These are phyloP conservation scores for Epichloe gansuensis DNA, from an alignment of 2,329 filamentous ascomycete species.

Conservation along the genomic window DNA sequence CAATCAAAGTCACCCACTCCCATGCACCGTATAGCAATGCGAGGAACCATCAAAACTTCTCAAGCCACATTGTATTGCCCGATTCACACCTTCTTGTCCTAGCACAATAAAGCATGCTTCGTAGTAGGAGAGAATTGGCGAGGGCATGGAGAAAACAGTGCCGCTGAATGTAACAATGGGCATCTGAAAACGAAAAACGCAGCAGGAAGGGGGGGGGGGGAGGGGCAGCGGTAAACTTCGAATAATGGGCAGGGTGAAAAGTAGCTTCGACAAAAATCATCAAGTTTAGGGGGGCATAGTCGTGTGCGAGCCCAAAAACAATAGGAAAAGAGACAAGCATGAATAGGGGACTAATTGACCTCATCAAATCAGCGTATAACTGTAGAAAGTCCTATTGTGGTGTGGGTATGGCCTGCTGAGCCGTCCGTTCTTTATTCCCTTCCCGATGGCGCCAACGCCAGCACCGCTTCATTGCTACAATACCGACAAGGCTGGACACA, in stretches of 20 bases:
- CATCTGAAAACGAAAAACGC: not conserved
- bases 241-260: no score
- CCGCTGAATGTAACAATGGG: not conserved
- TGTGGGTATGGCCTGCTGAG: conserved; percentile 1
- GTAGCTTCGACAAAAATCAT: not conserved
- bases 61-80: not conserved
- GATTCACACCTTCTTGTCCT: not conserved
- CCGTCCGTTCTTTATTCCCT: not conserved
- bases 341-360: not conserved
- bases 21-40: conserved; percentile 4
- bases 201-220: not conserved
- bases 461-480: not conserved
- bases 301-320: not conserved
- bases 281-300: not conserved
- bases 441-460: conserved; percentile 1
- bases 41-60: not conserved
- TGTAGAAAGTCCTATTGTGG: not conserved
- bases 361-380: not conserved
- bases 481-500: not conserved
- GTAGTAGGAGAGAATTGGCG: not conserved
- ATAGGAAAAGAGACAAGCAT: not conserved
- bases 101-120: not conserved
- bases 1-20: not conserved
- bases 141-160: not conserved
- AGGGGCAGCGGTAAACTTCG: no score